Evolutionary conservation across 345 rosid species (phyloP), one percentile per base, ranked within the genome.

Genomic region (Mercurialis annua): DNA sequence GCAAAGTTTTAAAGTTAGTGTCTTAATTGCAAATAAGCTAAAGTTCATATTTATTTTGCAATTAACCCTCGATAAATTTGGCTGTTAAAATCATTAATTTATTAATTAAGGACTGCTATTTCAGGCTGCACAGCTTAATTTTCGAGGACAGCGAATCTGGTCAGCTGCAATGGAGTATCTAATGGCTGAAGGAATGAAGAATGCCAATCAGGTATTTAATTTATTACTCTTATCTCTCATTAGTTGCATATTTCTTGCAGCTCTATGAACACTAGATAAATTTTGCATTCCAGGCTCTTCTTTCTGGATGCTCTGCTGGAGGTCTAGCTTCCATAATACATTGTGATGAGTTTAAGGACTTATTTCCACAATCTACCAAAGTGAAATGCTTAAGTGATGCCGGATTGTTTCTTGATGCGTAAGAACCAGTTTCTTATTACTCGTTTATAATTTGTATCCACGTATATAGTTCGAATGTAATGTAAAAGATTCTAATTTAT

Each of bases 291-390:
- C 61, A 75, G 78, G 74, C 74, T 33, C 74, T 75, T 59, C 71
- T 75, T 12, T 70, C 74, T 51, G 78, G 78, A 31, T 75, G 78
- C 71, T 75, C 78, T 15, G 78, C 78, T n/a, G 78, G 78, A n/a
- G 78, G 78, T n/a, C 58, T 75, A 50, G 71, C 78, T 30, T 59
- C 78, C 42, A 75, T 75, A 31, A 14, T 75, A 5, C 78, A 75
- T 50, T 75, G 78, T 53, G 74, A 75, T 30, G 71, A 75, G 57
- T 70, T 75, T 42, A 46, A 64, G 67, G 74, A 66, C 46, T 65
- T 65, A 38, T 70, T 75, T 75, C 78, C 74, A 23, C 64, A 33
- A 17, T 59, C 78, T 14, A 70, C 78, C 20, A 65, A 69, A 54
- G 74, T 70, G 34, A 75, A 75, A 70, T 75, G 78, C 67, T 75